Evolutionary conservation across 495 filamentous ascomycete species (phyloP).

Genomic region (Daldinia vernicosa): DNA sequence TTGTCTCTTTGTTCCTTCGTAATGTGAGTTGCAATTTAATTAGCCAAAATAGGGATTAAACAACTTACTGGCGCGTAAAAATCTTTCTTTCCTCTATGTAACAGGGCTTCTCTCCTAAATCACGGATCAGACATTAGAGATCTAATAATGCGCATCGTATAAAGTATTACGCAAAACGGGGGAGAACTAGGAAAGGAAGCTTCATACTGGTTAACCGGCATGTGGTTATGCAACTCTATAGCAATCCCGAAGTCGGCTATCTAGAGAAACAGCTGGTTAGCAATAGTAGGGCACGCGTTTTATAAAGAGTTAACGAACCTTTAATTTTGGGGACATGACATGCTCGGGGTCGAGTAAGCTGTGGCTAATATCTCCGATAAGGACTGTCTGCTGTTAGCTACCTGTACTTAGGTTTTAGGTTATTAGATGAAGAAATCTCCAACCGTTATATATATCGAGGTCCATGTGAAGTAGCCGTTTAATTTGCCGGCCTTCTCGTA

Average conservation of each 20-base stretch:
- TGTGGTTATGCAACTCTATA: background rate
- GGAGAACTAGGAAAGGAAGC: background rate
- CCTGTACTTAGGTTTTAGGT: background rate
- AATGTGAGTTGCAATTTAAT: background rate
- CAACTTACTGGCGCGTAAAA: conserved; percentile 22
- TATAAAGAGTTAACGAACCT: background rate
- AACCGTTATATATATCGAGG: conserved; percentile 24
- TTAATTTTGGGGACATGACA: background rate
- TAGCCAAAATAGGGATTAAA: background rate
- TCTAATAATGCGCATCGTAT: background rate
- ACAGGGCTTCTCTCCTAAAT: background rate
- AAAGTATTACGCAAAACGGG: background rate
- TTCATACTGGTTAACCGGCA: background rate
- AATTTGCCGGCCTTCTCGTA: background rate
- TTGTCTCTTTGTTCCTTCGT: conserved; percentile 15
- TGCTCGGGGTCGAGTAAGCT: background rate
- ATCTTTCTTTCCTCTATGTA: background rate
- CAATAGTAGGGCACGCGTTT: background rate
- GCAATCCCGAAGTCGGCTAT: conserved; percentile 19
- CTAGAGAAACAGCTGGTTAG: background rate
- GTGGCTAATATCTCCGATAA: background rate
- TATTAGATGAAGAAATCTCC: no score
- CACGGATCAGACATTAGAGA: background rate
- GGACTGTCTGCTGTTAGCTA: conserved; percentile 12
- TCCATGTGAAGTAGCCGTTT: conserved; percentile 16